Evolutionary conservation across 495 filamentous ascomycete species (phyloP).

Genomic region (Aspergillus nidulans): DNA sequence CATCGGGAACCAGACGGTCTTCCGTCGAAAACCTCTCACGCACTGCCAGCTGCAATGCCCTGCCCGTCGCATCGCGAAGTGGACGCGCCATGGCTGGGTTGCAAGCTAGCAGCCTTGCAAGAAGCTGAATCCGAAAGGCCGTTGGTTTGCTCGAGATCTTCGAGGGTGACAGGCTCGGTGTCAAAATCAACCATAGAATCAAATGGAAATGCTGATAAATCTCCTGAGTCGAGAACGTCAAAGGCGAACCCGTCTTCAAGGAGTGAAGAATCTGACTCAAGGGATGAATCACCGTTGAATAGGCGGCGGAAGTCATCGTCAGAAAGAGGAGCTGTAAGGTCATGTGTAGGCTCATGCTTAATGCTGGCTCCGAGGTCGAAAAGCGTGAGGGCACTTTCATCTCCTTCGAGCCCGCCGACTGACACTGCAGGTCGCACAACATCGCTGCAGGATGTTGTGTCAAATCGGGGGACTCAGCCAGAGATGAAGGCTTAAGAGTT

Average conservation of each 20-base stretch:
- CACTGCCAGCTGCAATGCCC: slow-evolving; percentile 67
- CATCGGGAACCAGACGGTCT: slow-evolving; percentile 28
- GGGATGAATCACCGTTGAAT: slow-evolving; percentile 66
- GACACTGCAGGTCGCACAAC: slow-evolving; percentile 99
- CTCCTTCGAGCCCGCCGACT: slow-evolving; percentile 66
- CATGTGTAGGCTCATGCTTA: slow-evolving; percentile 38
- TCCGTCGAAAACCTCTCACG: slow-evolving; percentile 34
- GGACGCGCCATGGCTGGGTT: slow-evolving; percentile 90
- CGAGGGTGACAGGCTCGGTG: slow-evolving; percentile 51
- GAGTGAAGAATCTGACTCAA: slow-evolving; percentile 69
- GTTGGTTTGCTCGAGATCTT: slow-evolving; percentile 45
- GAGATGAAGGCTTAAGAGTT: slow-evolving; percentile 46
- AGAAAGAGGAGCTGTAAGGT: slow-evolving; percentile 55
- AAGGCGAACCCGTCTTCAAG: slow-evolving; percentile 71
- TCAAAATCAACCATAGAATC: slow-evolving; percentile 83
- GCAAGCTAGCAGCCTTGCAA: slow-evolving; percentile 64
- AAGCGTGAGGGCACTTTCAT: slow-evolving; percentile 48
- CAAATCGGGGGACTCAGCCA: slow-evolving; percentile 74
- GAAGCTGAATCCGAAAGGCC: slow-evolving; percentile 53
- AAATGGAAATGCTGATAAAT: slow-evolving; percentile 65
- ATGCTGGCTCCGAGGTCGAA: slow-evolving; percentile 49
- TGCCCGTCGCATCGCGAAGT: slow-evolving; percentile 84
- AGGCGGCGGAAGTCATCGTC: slow-evolving; percentile 63
- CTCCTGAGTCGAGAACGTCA: slow-evolving; percentile 54
- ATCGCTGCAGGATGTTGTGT: slow-evolving; percentile 99